Evolutionary conservation across 805 yeast genomes (phyloP).

Genomic region (Starmerella geochares): DNA sequence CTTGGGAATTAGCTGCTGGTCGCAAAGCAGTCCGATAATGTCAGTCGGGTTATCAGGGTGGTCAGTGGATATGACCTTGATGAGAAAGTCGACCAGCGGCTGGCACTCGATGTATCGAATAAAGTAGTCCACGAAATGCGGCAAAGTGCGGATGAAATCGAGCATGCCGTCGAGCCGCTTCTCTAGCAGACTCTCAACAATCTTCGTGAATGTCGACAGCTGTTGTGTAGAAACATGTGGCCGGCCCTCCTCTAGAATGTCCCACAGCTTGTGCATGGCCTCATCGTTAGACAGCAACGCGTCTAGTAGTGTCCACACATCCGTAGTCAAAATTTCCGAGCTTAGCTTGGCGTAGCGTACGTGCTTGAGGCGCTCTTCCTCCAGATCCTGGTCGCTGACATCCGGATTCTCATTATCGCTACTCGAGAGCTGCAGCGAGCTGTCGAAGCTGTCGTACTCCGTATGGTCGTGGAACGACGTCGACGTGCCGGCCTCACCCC

Average conservation of each 20-base stretch:
- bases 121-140: slow-evolving; percentile 65
- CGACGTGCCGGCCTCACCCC: not conserved
- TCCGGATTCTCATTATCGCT: slow-evolving; percentile 7
- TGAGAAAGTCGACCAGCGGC: slow-evolving; percentile 81
- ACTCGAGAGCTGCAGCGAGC: not conserved
- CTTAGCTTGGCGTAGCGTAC: slow-evolving; percentile 49
- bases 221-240: slow-evolving; percentile 49
- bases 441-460: not conserved
- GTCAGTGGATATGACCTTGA: slow-evolving; percentile 85
- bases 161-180: slow-evolving; percentile 76
- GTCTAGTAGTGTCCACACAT: slow-evolving; percentile 88
- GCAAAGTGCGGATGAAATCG: slow-evolving; percentile 56
- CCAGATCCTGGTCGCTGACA: slow-evolving; percentile 20
- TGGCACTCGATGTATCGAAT: slow-evolving; percentile 84
- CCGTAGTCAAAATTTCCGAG: slow-evolving; percentile 81
- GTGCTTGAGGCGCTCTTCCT: slow-evolving; percentile 21
- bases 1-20: slow-evolving; percentile 62
- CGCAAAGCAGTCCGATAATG: slow-evolving; percentile 61
- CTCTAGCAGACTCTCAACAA: slow-evolving; percentile 79
- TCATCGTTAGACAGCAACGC: slow-evolving; percentile 68
- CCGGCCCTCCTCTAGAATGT: slow-evolving; percentile 44
- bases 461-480: not conserved
- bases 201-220: slow-evolving; percentile 83
- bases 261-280: slow-evolving; percentile 66
- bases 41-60: slow-evolving; percentile 85